Percentiles rank a stretch among this genome's conserved stretches.
These are phyloP conservation scores for Yarrowia bubula DNA, from an alignment of 805 yeast genomes.

Conservation along the genomic window DNA sequence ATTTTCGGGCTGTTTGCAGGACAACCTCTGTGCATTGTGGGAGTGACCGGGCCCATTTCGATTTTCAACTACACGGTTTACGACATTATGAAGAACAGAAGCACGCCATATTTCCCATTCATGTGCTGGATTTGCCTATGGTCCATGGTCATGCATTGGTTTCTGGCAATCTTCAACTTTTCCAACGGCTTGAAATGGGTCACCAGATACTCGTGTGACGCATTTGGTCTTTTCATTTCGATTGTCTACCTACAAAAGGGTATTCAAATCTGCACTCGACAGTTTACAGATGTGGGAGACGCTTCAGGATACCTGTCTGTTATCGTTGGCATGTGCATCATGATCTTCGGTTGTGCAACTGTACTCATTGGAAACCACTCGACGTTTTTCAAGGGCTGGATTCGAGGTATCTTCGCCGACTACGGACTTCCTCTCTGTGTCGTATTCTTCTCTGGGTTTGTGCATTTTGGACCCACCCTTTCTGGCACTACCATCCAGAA, in stretches of 20 bases:
- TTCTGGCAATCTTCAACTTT: slow-evolving; percentile 66
- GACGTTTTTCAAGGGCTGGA: slow-evolving; percentile 55
- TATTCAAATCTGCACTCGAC: slow-evolving; percentile 71
- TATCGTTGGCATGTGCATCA: slow-evolving; percentile 70
- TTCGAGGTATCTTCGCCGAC: slow-evolving; percentile 74
- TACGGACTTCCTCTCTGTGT: slow-evolving; percentile 83
- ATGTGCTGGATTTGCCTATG: slow-evolving; percentile 96
- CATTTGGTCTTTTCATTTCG: slow-evolving; percentile 88
- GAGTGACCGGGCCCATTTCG: slow-evolving; percentile 94
- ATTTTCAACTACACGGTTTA: slow-evolving; percentile 90
- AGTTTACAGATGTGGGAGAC: slow-evolving; percentile 50
- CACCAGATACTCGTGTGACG: slow-evolving; percentile 83
- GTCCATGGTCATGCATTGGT: slow-evolving; percentile 78
- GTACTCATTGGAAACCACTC: slow-evolving; percentile 55
- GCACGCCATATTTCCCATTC: slow-evolving; percentile 68
- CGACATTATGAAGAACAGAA: slow-evolving; percentile 57
- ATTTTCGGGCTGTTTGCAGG: slow-evolving; percentile 84
- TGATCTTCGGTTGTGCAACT: slow-evolving; percentile 58
- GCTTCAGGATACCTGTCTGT: slow-evolving; percentile 68
- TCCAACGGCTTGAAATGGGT: slow-evolving; percentile 67
- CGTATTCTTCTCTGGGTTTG: slow-evolving; percentile 86
- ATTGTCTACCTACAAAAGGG: slow-evolving; percentile 89
- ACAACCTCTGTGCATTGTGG: slow-evolving; percentile 92
- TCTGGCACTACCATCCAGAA: slow-evolving; percentile 54
- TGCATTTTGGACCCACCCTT: slow-evolving; percentile 84